Evolutionary conservation across 2,329 filamentous ascomycete genomes (phyloP), one percentile per base, ranked within the genome.

Genomic region (Colletotrichum noveboracense): DNA sequence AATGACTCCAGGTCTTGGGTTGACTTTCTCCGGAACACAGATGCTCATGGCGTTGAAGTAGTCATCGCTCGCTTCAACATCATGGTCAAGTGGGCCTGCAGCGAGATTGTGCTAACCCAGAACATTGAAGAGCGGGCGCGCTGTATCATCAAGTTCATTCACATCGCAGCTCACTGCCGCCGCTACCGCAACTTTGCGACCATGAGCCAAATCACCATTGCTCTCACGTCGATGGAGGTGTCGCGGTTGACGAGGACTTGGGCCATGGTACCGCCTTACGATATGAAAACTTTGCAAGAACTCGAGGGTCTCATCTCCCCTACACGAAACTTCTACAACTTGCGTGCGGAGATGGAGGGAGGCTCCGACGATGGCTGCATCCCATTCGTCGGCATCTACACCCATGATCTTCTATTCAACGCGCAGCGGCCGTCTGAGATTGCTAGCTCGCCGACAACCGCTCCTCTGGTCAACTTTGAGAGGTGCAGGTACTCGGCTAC

Each of bases 31-130:
- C 91, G 93, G 68, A 92, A 93, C 66, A 90, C 93, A 58, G 92
- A 95, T 79, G 93, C 93, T 3, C 91, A 91, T 70, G 95, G 95
- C 16, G 93, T 97, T 48, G 94, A 96, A 81, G 93, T 97, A 26
- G 94, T 96, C 64, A 94, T 96, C 82, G 94, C 95, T 10, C 93
- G 95, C 65, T 97, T 97, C 87, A 97, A 97, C 83, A 91, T 97
- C 77, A 94, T 96, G 87, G 94, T 96, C 76, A 96, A 96, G 83
- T 97, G 95, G 95, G 93, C 92, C 32, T 90, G 96, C 32, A 96
- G 94, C 1, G 94, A 96, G 83, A 91, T 94, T 78, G 90, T 97
- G 10, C 88, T 97, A 64, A 97, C 94, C 0, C 91, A 93, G 78
- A 87, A 93, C 71, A 84, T 93, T 13, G 91, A 93, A 76, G 95